phyloP scores from a whole-genome alignment of 2,329 filamentous ascomycete species.

The Aspergillus sp. region DNA sequence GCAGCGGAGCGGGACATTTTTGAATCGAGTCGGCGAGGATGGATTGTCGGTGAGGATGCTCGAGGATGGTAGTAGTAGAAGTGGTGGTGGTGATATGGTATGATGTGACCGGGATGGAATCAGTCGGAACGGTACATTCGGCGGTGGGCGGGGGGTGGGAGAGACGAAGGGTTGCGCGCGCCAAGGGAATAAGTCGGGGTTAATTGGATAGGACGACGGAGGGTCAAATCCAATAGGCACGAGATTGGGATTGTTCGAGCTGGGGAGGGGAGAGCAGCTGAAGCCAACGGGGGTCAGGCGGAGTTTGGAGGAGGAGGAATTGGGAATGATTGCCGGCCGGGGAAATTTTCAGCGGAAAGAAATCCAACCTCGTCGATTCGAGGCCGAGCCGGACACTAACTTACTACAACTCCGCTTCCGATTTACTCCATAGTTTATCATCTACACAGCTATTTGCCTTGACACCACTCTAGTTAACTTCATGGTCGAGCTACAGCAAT shows the following conservation, averaged over 20 bases:
- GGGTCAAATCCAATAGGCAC: neutral
- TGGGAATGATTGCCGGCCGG: slow-evolving; percentile 7
- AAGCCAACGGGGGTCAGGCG: neutral
- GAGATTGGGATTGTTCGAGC: neutral
- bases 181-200: neutral
- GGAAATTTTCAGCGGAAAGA: slow-evolving; percentile 22
- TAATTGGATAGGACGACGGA: too few species aligned
- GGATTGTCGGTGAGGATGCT: neutral
- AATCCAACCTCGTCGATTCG: slow-evolving; percentile 5
- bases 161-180: neutral
- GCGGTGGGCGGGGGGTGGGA: neutral
- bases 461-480: too few species aligned
- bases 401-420: neutral
- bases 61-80: neutral
- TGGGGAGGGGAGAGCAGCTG: neutral
- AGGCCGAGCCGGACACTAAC: neutral
- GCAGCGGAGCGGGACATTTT: slow-evolving; percentile 50
- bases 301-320: slow-evolving; percentile 4
- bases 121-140: slow-evolving; percentile 3
- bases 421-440: too few species aligned
- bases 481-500: too few species aligned
- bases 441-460: too few species aligned
- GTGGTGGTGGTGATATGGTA: neutral
- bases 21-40: neutral
- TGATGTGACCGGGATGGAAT: neutral